These are phyloP conservation scores for Lonicera japonica DNA, from an alignment of 129 eudicot genomes.

Conservation along the genomic window DNA sequence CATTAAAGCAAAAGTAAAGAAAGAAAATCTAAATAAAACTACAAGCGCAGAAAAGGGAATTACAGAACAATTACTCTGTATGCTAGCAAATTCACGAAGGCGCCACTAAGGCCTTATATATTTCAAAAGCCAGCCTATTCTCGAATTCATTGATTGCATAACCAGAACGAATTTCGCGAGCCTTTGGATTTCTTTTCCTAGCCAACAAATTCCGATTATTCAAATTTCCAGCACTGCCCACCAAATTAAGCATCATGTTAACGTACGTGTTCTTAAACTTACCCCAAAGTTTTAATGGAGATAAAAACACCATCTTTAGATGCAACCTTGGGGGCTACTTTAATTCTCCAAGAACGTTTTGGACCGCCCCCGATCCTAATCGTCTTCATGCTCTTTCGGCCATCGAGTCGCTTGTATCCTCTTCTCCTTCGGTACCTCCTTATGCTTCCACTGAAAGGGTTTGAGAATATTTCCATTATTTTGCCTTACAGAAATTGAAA, in stretches of 20 bases:
- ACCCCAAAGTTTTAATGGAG: constrained; percentile 44
- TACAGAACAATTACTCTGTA: too few relatives aligned
- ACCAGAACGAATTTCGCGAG: constrained; percentile 12
- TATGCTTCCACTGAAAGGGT: constrained; percentile 10
- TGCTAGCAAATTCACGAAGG: too few relatives aligned
- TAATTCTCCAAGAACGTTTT: constrained; percentile 42
- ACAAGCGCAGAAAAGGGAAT: too few relatives aligned
- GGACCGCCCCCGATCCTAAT: constrained; percentile 26
- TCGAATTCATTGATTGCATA: constrained; percentile 44
- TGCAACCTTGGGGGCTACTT: constrained; percentile 30
- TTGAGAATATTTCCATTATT: constrained; percentile 33
- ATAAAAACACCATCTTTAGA: constrained; percentile 19
- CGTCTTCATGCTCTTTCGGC: constrained; percentile 20
- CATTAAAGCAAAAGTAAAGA: too few relatives aligned
- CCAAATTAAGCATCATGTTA: constrained; percentile 47
- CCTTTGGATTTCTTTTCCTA: constrained; percentile 29
- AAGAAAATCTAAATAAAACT: too few relatives aligned
- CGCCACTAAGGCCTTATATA: too few relatives aligned
- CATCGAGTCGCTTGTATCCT: constrained; percentile 24
- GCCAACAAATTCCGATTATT: constrained; percentile 16
- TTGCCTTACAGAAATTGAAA: too few relatives aligned
- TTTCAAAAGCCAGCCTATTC: constrained; percentile 44
- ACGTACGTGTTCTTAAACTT: constrained; percentile 51
- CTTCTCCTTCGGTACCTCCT: constrained; percentile 28
- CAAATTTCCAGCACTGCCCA: constrained; percentile 6